Percentiles rank a stretch among this genome's conserved stretches.
phyloP scores from a whole-genome alignment of 371 early-diverging fungal species.

The Mortierella polycephala region DNA sequence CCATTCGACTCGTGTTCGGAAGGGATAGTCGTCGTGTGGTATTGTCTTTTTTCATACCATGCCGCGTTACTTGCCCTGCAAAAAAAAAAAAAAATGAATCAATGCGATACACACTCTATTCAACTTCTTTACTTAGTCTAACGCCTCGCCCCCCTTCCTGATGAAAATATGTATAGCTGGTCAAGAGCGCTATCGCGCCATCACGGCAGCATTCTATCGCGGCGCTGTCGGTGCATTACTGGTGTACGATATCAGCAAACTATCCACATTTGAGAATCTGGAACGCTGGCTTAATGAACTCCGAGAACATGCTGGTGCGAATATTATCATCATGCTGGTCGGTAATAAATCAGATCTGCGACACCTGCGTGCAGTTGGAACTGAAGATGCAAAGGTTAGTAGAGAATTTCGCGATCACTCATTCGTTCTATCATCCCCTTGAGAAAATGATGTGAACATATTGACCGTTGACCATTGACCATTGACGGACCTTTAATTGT shows the following conservation, averaged over 20 bases:
- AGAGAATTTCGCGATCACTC: background rate
- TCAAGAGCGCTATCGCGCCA: slow-evolving; percentile 83
- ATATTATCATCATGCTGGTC: slow-evolving; percentile 25
- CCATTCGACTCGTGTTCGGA: no score
- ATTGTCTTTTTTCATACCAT: no score
- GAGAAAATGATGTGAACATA: no score
- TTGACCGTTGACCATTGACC: no score
- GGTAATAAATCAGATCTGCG: slow-evolving; percentile 37
- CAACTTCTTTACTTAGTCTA: background rate
- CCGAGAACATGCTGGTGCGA: slow-evolving; percentile 21
- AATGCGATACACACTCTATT: background rate
- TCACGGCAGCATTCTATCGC: slow-evolving; percentile 79
- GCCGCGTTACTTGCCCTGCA: no score
- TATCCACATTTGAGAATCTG: slow-evolving; percentile 64
- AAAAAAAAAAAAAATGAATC: background rate
- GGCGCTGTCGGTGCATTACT: slow-evolving; percentile 76
- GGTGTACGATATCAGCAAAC: slow-evolving; percentile 47
- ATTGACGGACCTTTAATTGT: background rate
- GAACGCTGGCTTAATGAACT: slow-evolving; percentile 63
- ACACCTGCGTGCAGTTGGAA: slow-evolving; percentile 31
- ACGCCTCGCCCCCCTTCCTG: background rate
- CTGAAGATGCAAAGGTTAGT: slow-evolving; percentile 27
- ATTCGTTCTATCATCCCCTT: no score
- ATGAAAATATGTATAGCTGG: slow-evolving; percentile 57
- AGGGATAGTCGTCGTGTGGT: no score